phyloP scores from a whole-genome alignment of 1,139 yeast species.

The Keqinozyma sinolaborantium region DNA sequence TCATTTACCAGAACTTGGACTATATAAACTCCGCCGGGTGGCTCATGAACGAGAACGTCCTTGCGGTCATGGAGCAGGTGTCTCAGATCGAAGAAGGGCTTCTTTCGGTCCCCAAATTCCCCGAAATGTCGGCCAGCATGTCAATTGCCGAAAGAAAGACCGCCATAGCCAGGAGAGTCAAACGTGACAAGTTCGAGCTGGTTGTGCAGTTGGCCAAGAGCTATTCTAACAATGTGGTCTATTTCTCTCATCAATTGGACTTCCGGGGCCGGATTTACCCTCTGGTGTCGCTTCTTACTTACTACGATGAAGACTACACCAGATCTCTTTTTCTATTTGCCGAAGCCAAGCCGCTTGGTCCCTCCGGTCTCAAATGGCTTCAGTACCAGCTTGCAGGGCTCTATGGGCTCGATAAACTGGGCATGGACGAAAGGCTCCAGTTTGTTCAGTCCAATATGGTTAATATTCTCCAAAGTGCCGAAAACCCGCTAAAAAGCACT shows the following conservation, averaged over 20 bases:
- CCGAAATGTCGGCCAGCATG: slow-evolving; percentile 4
- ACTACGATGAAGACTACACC: slow-evolving; percentile 35
- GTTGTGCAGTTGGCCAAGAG: slow-evolving; percentile 22
- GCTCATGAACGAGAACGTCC: slow-evolving; percentile 30
- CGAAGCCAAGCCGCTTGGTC: slow-evolving; percentile 34
- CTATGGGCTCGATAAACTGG: slow-evolving; percentile 28
- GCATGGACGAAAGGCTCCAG: slow-evolving; percentile 18
- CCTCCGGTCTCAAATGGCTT: slow-evolving; percentile 35
- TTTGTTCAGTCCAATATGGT: slow-evolving; percentile 23
- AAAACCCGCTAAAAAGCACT: slow-evolving; percentile 18
- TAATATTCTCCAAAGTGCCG: slow-evolving; percentile 24
- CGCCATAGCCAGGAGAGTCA: slow-evolving; percentile 16
- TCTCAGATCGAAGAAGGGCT: slow-evolving; percentile 23
- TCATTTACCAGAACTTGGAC: slow-evolving; percentile 28
- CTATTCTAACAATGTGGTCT: slow-evolving; percentile 26
- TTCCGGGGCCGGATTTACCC: slow-evolving; percentile 45
- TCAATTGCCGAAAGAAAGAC: slow-evolving; percentile 1
- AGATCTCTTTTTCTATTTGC: slow-evolving; percentile 38
- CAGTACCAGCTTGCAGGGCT: slow-evolving; percentile 39
- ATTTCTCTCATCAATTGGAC: slow-evolving; percentile 37
- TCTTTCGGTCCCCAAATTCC: slow-evolving; percentile 25
- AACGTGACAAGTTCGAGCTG: slow-evolving; percentile 13
- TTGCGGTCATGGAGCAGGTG: slow-evolving; percentile 18
- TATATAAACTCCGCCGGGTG: slow-evolving; percentile 29
- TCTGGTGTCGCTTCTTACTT: slow-evolving; percentile 30